Evolutionary conservation across 2,329 filamentous ascomycete genomes (phyloP).

Genomic region (Leptographium galeiforme): DNA sequence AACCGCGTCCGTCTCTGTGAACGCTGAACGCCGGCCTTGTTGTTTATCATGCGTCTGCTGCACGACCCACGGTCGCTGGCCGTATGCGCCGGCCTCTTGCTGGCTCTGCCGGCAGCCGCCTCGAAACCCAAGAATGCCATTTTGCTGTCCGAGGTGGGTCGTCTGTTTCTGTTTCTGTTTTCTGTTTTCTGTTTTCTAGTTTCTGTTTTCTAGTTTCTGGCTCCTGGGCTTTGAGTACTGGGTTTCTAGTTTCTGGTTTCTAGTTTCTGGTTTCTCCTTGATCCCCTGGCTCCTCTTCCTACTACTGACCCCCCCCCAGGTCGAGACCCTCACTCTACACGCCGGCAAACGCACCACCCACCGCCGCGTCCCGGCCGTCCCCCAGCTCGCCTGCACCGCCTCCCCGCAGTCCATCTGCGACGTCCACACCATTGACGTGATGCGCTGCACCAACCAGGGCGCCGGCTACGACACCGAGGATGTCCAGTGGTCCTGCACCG

Average conservation of each 20-base stretch:
- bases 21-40: no score
- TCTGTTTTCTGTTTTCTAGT: neutral
- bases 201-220: no score
- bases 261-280: neutral
- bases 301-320: constrained; percentile 39
- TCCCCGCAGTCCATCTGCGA: constrained; percentile 51
- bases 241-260: neutral
- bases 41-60: neutral
- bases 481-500: constrained; percentile 80
- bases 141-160: constrained; percentile 47
- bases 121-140: constrained; percentile 36
- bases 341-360: constrained; percentile 52
- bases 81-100: constrained; percentile 1
- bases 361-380: constrained; percentile 62
- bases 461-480: constrained; percentile 66
- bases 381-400: constrained; percentile 62
- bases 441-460: constrained; percentile 85
- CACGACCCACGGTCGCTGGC: neutral
- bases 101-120: neutral
- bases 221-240: no score
- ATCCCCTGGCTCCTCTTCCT: no score
- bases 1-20: no score
- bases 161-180: no score
- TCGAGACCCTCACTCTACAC: constrained; percentile 68
- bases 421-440: constrained; percentile 61